Evolutionary conservation across 768 basidiomycete species (phyloP), one percentile per base, ranked within the genome.

Genomic region (Termitomyces sp.): DNA sequence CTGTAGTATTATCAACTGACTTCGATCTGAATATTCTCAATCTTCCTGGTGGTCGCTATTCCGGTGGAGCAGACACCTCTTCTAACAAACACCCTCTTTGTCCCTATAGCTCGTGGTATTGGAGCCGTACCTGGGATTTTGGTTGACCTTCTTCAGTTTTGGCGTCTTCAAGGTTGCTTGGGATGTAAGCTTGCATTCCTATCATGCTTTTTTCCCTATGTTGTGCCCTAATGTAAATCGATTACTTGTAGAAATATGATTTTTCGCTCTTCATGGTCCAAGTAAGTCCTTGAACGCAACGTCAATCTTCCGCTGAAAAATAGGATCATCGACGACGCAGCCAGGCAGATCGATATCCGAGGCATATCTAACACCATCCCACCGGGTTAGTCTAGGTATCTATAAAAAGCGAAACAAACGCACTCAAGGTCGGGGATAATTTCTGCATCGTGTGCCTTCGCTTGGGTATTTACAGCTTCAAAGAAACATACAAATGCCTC

Each of bases 401-500:
- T 9, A 48, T 21, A 19, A n/a, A 38, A 38, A 40, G 35, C 10
- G n/a, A 19, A 8, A n/a, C 8, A 41, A 14, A 71, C 74, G 19
- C 55, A 89, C 77, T 91, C 85, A 28, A 91, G 79, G 67, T 86
- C 86, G 8, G 86, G 86, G 47, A 89, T 73, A 21, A 72, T 62
- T 1, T 70, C 78, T 6, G 75, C 70, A 52, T 78, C 74, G 43
- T 86, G 85, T 60, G 82, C 80, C 30, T 71, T 66, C 10, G 86
- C 79, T 66, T 91, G 85, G 52, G 83, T 77, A 46, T 76, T 78
- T 54, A 89, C 78, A 15, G 86, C 80, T 64, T 85, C 79, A 66
- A 90, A 87, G 72, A 87, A 91, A 48, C 82, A 70, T 4, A 77
- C 78, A 63, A 88, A 74, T 1, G 83, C 84, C 60, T 88, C 83